Base-by-base conservation (phyloP, 805 yeast genomes). In the Cyberlindnera lachancei region DNA sequence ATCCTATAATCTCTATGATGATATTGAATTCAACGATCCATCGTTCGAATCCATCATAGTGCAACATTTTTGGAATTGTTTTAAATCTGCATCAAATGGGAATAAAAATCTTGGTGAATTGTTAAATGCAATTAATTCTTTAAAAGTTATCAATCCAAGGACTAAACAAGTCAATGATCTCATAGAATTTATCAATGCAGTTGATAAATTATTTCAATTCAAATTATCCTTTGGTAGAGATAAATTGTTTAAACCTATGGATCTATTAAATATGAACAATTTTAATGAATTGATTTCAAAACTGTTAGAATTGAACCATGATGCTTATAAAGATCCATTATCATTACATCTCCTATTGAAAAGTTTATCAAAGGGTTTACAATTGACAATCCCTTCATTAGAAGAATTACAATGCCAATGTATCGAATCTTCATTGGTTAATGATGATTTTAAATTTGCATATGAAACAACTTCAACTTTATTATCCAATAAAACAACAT, bases 371-470 rank as follows among this genome's bases (percentile, higher is more conserved):
- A 15, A 15, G 5, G 16, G n/a, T 7, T 16, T 18, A 71, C 14
- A 52, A 56, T 7, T 37, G 55, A 5, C 33, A 35, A 14, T 35
- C 15, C 31, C 46, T 6, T 17, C 39, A 9, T 15, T 29, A 11
- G 16, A 34, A 6, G 43, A 37, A 8, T 38, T 71, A 6, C 52
- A 63, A 34, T 56, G 65, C 12, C 63, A 72, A 25, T 79, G 84
- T 44, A 73, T 85, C 15, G 85, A 82, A 42, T 66, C 79, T 27
- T 73, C 94, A 0, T 59, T 82, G 18, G 73, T 68, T 1, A 73
- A 79, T 29, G 59, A 63, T 37, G 79, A 83, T 51, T 82, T 83
- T 43, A 51, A 53, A 2, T 73, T 62, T 41, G 87, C 94, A 0
- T 27, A 50, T 71, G 1, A 43, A 44, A n/a, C 60, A 55, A 15